Evolutionary conservation across 495 filamentous ascomycete genomes (phyloP), one percentile per base, ranked within the genome.

Genomic region (Aspergillus panamensis): DNA sequence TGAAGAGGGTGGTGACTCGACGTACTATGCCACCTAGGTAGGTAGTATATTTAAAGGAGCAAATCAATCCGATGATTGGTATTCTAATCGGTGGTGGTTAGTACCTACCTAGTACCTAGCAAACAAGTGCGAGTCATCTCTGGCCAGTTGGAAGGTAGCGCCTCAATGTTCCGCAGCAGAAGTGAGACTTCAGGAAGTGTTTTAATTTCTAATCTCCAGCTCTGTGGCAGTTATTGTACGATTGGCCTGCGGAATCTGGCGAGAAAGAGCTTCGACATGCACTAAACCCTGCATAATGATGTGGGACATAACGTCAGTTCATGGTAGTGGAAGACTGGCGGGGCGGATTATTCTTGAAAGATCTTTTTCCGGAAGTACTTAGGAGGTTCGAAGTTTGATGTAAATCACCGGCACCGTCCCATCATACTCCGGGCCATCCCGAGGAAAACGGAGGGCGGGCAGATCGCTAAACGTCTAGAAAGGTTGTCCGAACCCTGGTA

Each of bases 261-360:
- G 37, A 20, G 16, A 10, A 20, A 19, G 50, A 39, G 35, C 35
- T 16, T 35, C 32, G 25, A 6, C 6, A 20, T 43, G 48, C 55
- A 33, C 55, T 51, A 57, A 57, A 40, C 37, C 37, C 55, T 57
- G 47, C 55, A 51, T 51, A 47, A 57, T 57, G 55, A 57, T 57
- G 37, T 57, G 55, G 21, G 32, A 50, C 33, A 33, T n/a, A 57
- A 51, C 55, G 55, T 25, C 55, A n/a, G 55, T 57, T 47, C 55
- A 57, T 57, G 25, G 43, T 6, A 13, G 30, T 31, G 54, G 20
- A 57, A 57, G 42, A 9, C 42, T 45, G 16, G 5, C n/a, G 16
- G 3, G 13, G 37, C 12, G 12, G 12, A 5, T 40, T 6, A 40
- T 40, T 16, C 9, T 14, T 40, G 37, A 14, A 14, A 40, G 16